These are phyloP conservation scores for Hypericum perforatum DNA, from an alignment of 345 rosid genomes.

Conservation along the genomic window DNA sequence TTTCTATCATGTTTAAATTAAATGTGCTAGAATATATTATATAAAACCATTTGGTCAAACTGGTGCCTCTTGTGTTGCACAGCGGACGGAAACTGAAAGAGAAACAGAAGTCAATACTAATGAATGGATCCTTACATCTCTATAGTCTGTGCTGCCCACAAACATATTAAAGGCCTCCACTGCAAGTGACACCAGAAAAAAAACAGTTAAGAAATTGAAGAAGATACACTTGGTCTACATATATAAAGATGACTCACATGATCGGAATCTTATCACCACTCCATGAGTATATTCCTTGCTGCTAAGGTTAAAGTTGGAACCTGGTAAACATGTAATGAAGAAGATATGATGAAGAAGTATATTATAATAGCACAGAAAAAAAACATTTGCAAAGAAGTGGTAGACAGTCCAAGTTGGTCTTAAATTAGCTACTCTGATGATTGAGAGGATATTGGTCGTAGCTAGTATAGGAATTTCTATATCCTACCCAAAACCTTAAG, in stretches of 20 bases:
- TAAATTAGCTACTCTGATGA: no score
- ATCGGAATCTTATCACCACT: constrained; percentile 54
- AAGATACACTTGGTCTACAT: not conserved
- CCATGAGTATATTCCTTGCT: constrained; percentile 64
- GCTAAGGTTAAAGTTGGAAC: constrained; percentile 58
- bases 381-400: not conserved
- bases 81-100: not conserved
- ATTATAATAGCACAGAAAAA: not conserved
- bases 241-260: constrained; percentile 31
- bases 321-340: constrained; percentile 24
- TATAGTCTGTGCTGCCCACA: constrained; percentile 47
- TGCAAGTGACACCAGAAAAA: constrained; percentile 27
- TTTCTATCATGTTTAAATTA: no score
- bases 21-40: no score
- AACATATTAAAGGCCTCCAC: constrained; percentile 75
- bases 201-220: constrained; percentile 15
- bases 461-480: no score
- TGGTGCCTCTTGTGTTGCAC: no score
- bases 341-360: not conserved
- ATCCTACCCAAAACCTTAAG: no score
- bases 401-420: no score
- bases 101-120: constrained; percentile 1
- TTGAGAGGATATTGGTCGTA: no score
- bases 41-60: no score
- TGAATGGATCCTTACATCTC: constrained; percentile 40